Conservation (phyloP, 768 basidiomycete genomes). For the Heimioporus sp. region DNA sequence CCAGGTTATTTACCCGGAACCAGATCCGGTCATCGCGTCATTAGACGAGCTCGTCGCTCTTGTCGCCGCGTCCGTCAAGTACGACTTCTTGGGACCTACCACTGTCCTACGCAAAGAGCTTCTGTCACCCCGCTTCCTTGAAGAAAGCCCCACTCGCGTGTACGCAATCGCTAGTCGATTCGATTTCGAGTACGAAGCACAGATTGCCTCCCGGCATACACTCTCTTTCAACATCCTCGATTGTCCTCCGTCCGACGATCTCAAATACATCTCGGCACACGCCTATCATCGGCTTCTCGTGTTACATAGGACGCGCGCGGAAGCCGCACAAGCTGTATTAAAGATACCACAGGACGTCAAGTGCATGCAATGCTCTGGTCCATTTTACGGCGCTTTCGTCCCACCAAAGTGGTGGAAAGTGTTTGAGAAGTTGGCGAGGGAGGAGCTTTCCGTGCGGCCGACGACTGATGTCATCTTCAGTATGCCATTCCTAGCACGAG, state of each 20-base stretch:
- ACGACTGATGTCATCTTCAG: conserved; percentile 60
- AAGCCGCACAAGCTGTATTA: conserved; percentile 48
- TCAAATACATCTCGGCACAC: conserved; percentile 65
- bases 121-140: conserved; percentile 47
- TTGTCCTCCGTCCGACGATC: conserved; percentile 57
- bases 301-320: conserved; percentile 54
- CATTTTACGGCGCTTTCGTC: conserved; percentile 40
- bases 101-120: conserved; percentile 50
- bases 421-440: conserved; percentile 54
- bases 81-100: conserved; percentile 53
- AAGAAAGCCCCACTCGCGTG: conserved; percentile 52
- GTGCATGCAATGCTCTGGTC: conserved; percentile 69
- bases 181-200: conserved; percentile 62
- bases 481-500: conserved; percentile 55
- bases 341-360: conserved; percentile 47
- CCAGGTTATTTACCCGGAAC: conserved; percentile 60
- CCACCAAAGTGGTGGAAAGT: conserved; percentile 71
- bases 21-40: conserved; percentile 47
- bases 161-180: conserved; percentile 70
- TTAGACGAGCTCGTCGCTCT: conserved; percentile 54
- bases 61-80: conserved; percentile 59
- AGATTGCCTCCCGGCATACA: conserved; percentile 57
- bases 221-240: conserved; percentile 53
- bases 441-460: conserved; percentile 56
- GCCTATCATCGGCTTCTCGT: conserved; percentile 64